Conservation (phyloP, 1,139 yeast genomes). For the Debaryomycetaceae sp. region DNA sequence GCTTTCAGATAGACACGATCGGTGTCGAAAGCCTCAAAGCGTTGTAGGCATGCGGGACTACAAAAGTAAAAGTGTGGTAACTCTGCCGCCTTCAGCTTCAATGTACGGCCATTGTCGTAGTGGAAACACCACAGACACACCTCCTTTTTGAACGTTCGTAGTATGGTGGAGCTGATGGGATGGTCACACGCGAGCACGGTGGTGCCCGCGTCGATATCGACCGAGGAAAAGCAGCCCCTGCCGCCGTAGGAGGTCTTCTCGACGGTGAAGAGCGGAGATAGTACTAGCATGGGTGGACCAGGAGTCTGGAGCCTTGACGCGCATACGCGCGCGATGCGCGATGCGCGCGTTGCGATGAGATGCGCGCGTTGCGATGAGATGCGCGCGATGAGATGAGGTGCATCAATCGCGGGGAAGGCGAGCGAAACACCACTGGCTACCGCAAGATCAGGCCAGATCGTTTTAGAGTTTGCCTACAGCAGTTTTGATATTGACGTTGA, state of each 20-base stretch:
- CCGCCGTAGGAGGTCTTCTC: slow-evolving; percentile 52
- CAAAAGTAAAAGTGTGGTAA: slow-evolving; percentile 47
- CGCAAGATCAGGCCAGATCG: no score
- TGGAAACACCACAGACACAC: slow-evolving; percentile 56
- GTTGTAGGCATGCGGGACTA: slow-evolving; percentile 36
- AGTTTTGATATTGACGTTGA: no score
- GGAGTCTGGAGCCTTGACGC: not conserved
- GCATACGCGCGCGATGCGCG: not conserved
- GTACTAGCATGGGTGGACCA: slow-evolving; percentile 1
- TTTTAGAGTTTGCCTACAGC: no score
- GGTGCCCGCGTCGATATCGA: slow-evolving; percentile 36
- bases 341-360: no score
- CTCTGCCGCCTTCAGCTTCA: slow-evolving; percentile 32
- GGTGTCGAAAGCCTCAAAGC: slow-evolving; percentile 26
- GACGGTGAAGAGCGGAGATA: slow-evolving; percentile 33
- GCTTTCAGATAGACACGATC: slow-evolving; percentile 18
- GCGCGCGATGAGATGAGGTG: slow-evolving; percentile 1
- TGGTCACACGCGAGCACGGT: slow-evolving; percentile 33
- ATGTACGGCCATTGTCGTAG: slow-evolving; percentile 45
- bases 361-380: not conserved
- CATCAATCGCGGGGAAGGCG: no score
- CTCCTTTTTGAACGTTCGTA: slow-evolving; percentile 58
- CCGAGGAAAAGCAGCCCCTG: slow-evolving; percentile 57
- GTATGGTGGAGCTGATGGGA: slow-evolving; percentile 47
- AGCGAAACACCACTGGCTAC: no score